Percentiles rank a stretch among this genome's conserved stretches.
Evolutionary conservation across 2,329 filamentous ascomycete species (phyloP).

Genomic region (Colletotrichum chlorophyti): DNA sequence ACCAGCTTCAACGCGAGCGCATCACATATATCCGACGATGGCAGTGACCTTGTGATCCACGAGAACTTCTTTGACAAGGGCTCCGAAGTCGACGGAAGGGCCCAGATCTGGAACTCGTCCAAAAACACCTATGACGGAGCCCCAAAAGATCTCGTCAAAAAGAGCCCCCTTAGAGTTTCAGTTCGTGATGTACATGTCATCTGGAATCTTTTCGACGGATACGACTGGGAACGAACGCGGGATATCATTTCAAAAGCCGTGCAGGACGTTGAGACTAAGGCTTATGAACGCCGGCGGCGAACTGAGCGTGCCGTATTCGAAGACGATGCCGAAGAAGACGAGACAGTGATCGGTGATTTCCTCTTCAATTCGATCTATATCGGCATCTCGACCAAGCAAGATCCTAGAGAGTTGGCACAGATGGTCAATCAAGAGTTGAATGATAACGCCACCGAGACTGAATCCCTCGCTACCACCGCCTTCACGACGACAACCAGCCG

Average conservation of each 20-base stretch:
- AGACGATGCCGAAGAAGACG: constrained; percentile 79
- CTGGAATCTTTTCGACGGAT: constrained; percentile 98
- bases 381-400: constrained; percentile 84
- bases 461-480: constrained; percentile 83
- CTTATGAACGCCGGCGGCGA: constrained; percentile 74
- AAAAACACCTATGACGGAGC: constrained; percentile 76
- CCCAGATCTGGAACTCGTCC: constrained; percentile 81
- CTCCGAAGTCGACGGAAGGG: constrained; percentile 67
- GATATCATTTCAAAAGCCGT: constrained; percentile 88
- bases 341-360: constrained; percentile 90
- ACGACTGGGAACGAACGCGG: constrained; percentile 91
- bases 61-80: constrained; percentile 78
- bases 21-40: constrained; percentile 55
- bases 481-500: constrained; percentile 64
- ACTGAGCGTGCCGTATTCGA: constrained; percentile 59
- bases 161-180: constrained; percentile 77
- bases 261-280: constrained; percentile 83
- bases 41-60: constrained; percentile 72
- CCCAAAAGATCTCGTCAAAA: constrained; percentile 65
- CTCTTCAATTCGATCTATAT: constrained; percentile 99
- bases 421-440: constrained; percentile 91
- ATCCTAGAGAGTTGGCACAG: constrained; percentile 80
- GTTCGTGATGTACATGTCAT: constrained; percentile 91
- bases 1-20: constrained; percentile 43
- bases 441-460: constrained; percentile 86